A percentile compares a stretch with the other conserved stretches of the same genome.
Conservation (phyloP, 1,284 basidiomycete species). For the Trichosporon sp. region DNA sequence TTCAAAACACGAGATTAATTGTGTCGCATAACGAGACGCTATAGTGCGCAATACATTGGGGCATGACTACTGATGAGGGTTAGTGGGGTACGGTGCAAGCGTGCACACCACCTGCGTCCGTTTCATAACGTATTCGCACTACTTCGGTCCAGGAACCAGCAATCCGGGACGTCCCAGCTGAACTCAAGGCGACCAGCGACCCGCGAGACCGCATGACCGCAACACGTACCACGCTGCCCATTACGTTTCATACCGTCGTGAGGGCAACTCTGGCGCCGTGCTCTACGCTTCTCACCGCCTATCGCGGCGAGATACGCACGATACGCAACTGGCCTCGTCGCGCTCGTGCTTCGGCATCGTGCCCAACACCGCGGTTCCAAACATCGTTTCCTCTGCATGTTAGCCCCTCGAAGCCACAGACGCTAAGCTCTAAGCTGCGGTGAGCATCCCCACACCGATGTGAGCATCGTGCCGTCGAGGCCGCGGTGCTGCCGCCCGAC, state of each 20-base stretch:
- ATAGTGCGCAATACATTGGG: slow-evolving; percentile 9
- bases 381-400: background rate
- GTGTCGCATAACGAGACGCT: background rate
- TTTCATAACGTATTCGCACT: slow-evolving; percentile 18
- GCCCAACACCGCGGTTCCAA: background rate
- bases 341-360: background rate
- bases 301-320: background rate
- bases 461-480: background rate
- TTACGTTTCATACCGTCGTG: slow-evolving; percentile 16
- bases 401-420: background rate
- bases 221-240: slow-evolving; percentile 4
- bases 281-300: slow-evolving; percentile 2
- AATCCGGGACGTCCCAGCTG: slow-evolving; percentile 14
- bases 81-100: background rate
- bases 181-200: slow-evolving; percentile 15
- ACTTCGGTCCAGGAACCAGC: slow-evolving; percentile 16
- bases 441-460: background rate
- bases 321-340: background rate
- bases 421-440: background rate
- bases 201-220: background rate
- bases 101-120: slow-evolving; percentile 3
- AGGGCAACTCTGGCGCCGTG: slow-evolving; percentile 3
- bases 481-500: background rate
- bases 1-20: slow-evolving; percentile 12
- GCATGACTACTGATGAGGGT: background rate